Conservation (phyloP, 148 eudicot genomes). For the Pouteria glomerata region DNA sequence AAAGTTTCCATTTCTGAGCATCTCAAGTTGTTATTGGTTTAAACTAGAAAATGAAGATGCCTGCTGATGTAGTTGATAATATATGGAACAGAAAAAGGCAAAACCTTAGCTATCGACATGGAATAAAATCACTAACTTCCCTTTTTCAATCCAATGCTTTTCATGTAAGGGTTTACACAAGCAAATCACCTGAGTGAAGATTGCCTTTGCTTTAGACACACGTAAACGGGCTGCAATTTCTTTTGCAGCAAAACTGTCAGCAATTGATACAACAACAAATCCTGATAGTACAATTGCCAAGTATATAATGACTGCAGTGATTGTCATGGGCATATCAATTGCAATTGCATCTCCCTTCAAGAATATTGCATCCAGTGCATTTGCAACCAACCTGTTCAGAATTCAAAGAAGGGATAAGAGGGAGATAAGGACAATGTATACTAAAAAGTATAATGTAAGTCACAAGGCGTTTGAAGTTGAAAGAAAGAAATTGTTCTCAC, state of each 20-base stretch:
- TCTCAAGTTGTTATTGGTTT: too few species aligned
- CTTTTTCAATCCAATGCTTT: not conserved
- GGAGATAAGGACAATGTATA: not conserved
- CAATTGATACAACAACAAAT: slow-evolving; percentile 73
- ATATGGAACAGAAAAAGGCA: too few species aligned
- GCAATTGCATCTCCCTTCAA: slow-evolving; percentile 85
- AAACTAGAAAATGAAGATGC: too few species aligned
- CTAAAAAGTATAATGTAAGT: not conserved
- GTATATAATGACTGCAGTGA: slow-evolving; percentile 76
- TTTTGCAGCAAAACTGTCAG: slow-evolving; percentile 88
- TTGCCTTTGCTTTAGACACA: slow-evolving; percentile 71
- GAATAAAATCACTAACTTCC: not conserved
- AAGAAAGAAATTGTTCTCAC: not conserved
- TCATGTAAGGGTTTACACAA: not conserved
- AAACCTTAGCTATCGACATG: not conserved
- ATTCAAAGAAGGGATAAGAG: not conserved
- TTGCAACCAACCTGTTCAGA: slow-evolving; percentile 69
- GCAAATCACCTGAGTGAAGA: slow-evolving; percentile 79
- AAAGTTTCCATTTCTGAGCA: too few species aligned
- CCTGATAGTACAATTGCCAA: slow-evolving; percentile 80
- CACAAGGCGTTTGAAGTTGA: not conserved
- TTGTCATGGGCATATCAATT: slow-evolving; percentile 95
- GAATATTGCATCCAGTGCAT: slow-evolving; percentile 65
- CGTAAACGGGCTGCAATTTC: slow-evolving; percentile 87
- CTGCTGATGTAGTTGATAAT: too few species aligned